Conservation (phyloP, 2,329 filamentous ascomycete species). For the Fusarium odoratissimum region DNA sequence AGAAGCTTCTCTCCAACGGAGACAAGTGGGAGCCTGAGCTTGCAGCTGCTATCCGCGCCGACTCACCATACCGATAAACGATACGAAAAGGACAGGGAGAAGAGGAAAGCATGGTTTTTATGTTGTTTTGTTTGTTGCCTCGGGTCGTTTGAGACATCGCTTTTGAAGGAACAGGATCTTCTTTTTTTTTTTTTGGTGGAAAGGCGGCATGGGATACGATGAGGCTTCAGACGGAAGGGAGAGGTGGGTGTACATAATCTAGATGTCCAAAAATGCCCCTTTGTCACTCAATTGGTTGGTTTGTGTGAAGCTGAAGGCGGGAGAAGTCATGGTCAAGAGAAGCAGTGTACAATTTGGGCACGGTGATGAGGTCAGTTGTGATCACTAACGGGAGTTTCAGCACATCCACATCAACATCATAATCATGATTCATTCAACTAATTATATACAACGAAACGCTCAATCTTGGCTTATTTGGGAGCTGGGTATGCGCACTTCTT, state of each 20-base stretch:
- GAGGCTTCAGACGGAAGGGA: constrained; percentile 30
- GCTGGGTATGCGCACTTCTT: constrained; percentile 31
- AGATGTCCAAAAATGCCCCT: constrained; percentile 44
- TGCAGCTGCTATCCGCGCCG: constrained; percentile 89
- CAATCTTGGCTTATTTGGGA: constrained; percentile 3
- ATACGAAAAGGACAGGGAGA: constrained; percentile 29
- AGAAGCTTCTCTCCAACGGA: constrained; percentile 88
- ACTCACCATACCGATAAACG: constrained; percentile 86
- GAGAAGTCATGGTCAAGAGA: neutral
- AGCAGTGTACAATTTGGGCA: neutral
- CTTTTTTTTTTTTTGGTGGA: constrained; percentile 17
- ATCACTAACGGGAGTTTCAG: neutral
- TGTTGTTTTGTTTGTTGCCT: constrained; percentile 25
- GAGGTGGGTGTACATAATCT: constrained; percentile 47
- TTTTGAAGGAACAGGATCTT: constrained; percentile 34
- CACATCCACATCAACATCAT: neutral
- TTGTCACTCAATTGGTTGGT: constrained; percentile 37
- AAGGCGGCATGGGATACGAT: constrained; percentile 11
- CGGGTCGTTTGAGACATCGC: constrained; percentile 24
- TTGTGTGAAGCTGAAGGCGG: neutral
- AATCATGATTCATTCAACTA: constrained; percentile 15
- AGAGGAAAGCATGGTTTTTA: constrained; percentile 21
- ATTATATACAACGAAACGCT: neutral
- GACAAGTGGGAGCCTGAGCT: constrained; percentile 99
- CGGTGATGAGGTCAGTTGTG: neutral